A percentile compares a stretch with the other conserved stretches of the same genome.
Evolutionary conservation across 371 early-diverging fungal genomes (phyloP).

Genomic region (Mortierella sp.): DNA sequence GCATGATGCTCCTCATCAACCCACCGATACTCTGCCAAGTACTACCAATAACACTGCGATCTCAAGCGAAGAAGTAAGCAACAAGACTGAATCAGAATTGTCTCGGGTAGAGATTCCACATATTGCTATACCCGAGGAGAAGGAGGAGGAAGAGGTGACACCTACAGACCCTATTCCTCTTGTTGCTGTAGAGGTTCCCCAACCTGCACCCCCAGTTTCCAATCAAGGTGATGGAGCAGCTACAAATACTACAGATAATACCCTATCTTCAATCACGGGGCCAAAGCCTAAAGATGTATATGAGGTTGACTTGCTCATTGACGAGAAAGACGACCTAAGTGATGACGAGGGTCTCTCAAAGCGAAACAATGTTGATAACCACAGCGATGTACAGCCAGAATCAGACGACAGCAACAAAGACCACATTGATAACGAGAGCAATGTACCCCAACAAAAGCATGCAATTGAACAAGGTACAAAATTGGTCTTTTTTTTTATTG

Average conservation of each 20-base stretch:
- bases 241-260: neutral
- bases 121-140: neutral
- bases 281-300: constrained; percentile 23
- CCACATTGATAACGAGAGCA: constrained; percentile 12
- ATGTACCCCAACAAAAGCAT: constrained; percentile 41
- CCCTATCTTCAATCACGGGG: neutral
- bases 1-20: neutral
- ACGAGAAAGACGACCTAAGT: constrained; percentile 47
- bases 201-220: neutral
- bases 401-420: constrained; percentile 26
- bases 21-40: neutral
- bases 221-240: neutral
- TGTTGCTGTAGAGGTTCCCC: neutral
- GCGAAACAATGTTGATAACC: neutral
- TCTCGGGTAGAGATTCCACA: constrained; percentile 4
- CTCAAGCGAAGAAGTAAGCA: neutral
- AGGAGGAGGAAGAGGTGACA: neutral
- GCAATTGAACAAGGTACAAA: constrained; percentile 24
- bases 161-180: neutral
- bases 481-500: neutral
- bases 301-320: constrained; percentile 44
- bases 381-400: neutral
- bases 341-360: constrained; percentile 34
- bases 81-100: neutral
- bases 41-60: neutral